Conservation (phyloP, 352 stramenopile genomes). For the Pythium rhizo-oryzae region DNA sequence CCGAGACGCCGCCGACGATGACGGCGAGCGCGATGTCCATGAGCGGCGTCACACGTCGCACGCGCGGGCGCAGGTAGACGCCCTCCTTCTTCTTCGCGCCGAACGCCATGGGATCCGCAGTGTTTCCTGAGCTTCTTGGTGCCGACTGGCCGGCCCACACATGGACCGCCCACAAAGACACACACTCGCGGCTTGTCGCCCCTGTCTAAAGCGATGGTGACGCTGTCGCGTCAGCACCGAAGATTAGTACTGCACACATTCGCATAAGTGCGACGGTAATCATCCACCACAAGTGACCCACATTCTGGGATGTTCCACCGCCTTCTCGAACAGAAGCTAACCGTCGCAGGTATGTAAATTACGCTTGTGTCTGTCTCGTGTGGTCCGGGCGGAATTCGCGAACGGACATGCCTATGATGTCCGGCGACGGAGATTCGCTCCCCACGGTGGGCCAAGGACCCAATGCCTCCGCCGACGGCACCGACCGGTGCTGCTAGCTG, state of each 20-base stretch:
- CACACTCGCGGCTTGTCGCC: not conserved
- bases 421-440: too few relatives aligned
- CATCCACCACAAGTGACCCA: not conserved
- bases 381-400: not conserved
- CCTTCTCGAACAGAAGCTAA: slow-evolving; percentile 15
- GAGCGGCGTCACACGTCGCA: slow-evolving; percentile 56
- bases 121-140: slow-evolving; percentile 13
- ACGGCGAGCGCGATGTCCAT: slow-evolving; percentile 62
- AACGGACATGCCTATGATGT: too few relatives aligned
- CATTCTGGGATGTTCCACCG: slow-evolving; percentile 9
- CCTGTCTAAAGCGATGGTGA: slow-evolving; percentile 12
- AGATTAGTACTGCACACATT: not conserved
- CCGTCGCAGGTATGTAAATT: not conserved
- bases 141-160: not conserved
- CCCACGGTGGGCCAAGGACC: too few relatives aligned
- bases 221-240: slow-evolving; percentile 6
- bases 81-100: slow-evolving; percentile 50
- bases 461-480: too few relatives aligned
- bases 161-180: not conserved
- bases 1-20: slow-evolving; percentile 52
- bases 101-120: too few relatives aligned
- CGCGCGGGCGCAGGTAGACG: slow-evolving; percentile 49
- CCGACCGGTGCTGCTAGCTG: too few relatives aligned
- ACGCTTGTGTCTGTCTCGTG: not conserved
- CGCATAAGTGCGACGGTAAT: slow-evolving; percentile 10